phyloP scores from a whole-genome alignment of 129 eudicot species.

The Lactuca sativa region DNA sequence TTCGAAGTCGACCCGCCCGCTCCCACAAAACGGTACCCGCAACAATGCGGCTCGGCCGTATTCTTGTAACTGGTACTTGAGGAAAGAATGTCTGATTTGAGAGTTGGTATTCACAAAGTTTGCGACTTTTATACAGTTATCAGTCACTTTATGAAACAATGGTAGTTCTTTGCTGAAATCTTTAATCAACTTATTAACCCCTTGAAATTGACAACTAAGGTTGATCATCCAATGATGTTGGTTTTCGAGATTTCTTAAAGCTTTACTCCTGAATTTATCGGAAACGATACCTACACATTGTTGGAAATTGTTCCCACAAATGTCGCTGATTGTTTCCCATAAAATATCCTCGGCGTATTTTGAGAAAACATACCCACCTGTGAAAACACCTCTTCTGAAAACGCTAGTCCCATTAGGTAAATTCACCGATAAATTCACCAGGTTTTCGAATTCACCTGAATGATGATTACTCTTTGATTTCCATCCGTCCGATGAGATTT shows the following conservation, averaged over 20 bases:
- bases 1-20: conserved; percentile 47
- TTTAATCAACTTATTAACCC: conserved; percentile 65
- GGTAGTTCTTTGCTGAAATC: conserved; percentile 84
- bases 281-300: conserved; percentile 92
- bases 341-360: conserved; percentile 86
- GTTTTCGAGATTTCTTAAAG: conserved; percentile 81
- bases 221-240: conserved; percentile 97
- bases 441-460: conserved; percentile 53
- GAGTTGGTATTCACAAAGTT: conserved; percentile 67
- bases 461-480: conserved; percentile 35
- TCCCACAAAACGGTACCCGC: conserved; percentile 55
- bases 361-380: conserved; percentile 71
- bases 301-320: conserved; percentile 62
- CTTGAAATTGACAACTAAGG: conserved; percentile 77
- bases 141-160: conserved; percentile 71
- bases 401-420: conserved; percentile 94
- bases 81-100: conserved; percentile 62
- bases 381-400: conserved; percentile 68
- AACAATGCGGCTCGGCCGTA: conserved; percentile 65
- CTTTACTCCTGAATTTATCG: conserved; percentile 76
- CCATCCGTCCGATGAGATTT: conserved; percentile 83
- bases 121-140: conserved; percentile 68
- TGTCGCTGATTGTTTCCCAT: conserved; percentile 67
- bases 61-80: conserved; percentile 73
- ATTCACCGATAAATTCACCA: conserved; percentile 77